phyloP scores from a whole-genome alignment of 257 asterid species.

The Plectranthus barbatus region DNA sequence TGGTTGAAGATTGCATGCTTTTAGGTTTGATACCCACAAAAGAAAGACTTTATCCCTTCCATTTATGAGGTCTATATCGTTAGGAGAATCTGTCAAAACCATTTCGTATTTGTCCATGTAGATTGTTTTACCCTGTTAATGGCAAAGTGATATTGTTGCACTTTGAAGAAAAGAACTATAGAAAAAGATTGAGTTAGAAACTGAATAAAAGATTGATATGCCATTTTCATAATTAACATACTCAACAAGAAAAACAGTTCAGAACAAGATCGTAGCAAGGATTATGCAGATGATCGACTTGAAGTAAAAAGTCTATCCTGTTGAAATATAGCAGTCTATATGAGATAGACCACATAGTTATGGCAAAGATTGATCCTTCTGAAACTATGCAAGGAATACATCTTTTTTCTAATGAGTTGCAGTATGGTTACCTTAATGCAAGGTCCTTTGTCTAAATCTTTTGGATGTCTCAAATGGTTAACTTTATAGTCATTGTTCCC shows the following conservation, averaged over 20 bases:
- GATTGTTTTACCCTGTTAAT: background rate
- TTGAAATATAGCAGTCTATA: background rate
- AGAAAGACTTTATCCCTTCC: constrained; percentile 1
- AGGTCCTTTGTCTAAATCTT: background rate
- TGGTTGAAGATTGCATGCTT: constrained; percentile 2
- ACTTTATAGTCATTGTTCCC: background rate
- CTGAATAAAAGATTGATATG: background rate
- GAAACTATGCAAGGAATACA: background rate
- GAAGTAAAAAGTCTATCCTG: background rate
- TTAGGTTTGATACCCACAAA: background rate
- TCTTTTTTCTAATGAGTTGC: background rate
- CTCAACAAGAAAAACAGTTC: background rate
- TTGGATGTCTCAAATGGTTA: background rate
- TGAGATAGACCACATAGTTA: background rate
- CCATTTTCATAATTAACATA: background rate
- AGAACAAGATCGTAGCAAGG: background rate
- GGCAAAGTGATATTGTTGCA: background rate
- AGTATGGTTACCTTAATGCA: too few relatives aligned
- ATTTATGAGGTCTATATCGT: background rate
- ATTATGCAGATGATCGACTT: background rate
- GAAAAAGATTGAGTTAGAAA: background rate
- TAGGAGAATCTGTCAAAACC: background rate
- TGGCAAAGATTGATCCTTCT: background rate
- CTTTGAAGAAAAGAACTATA: background rate
- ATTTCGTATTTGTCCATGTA: background rate